Base-by-base conservation (phyloP, 352 stramenopile genomes). In the Globisporangium uncinulatum region DNA sequence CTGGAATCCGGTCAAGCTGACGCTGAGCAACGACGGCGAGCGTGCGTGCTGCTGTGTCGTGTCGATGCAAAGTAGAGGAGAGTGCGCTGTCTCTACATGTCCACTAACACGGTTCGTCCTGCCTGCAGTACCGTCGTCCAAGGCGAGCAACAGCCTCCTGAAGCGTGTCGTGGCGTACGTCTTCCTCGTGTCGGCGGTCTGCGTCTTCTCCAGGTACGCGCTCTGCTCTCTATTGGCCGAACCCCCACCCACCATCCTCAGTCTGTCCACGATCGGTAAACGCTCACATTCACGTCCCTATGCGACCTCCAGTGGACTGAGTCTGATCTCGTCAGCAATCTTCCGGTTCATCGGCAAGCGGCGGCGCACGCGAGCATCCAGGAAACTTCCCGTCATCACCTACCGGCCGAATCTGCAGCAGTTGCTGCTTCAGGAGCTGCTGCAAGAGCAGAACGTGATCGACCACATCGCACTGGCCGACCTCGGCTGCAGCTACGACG, bases 181-280 rank as follows among this genome's bases (percentile, higher is more conserved):
- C 51, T 89, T 90, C 50, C 65, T 89, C 47, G 83, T 89, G 47
- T 90, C 79, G 2, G 74, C 86, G 13, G 77, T 92, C 63, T 92
- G 79, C 54, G 79, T 80, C 14, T 82, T 92, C 51, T 92, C 78
- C 17, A 92, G 68, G 68, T 74, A 54, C 41, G 43, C 17, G 24
- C 24, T 29, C 24, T 29, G 24, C 24, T 29, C 24, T 29, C 24
- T 29, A 4, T 1, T 4, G 24, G 24, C 24, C 24, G 4, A n/a
- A n/a, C n/a, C n/a, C 24, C 24, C 24, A 29, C 24, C 24, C 24
- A 29, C 24, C 24, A 4, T 29, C 24, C 24, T 29, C 24, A 29
- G 4, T 29, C 24, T 29, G 24, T 29, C 24, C 4, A 29, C 24
- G 24, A 29, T 29, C 2, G 24, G 2, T 29, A 29, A 29, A 29